Percentiles rank a stretch among this genome's conserved stretches.
Evolutionary conservation across 2,329 filamentous ascomycete genomes (phyloP).

Genomic region (Verticillium nubilum): DNA sequence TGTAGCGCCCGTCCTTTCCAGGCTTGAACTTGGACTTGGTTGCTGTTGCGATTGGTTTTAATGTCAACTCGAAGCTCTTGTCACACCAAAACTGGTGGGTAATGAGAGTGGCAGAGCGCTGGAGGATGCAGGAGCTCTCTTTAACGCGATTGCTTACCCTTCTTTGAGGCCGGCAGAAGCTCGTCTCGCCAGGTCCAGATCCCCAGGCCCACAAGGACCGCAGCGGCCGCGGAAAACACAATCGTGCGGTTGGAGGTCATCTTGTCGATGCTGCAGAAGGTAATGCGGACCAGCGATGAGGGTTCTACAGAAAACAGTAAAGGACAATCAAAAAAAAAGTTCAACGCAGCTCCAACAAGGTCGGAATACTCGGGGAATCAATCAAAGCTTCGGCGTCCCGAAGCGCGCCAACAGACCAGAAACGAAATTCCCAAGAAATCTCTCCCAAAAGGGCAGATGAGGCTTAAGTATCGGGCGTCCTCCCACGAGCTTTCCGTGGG

Average conservation of each 20-base stretch:
- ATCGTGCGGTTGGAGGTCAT: not conserved
- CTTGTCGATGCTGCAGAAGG: not conserved
- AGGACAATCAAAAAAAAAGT: not conserved
- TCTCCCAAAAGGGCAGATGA: not conserved
- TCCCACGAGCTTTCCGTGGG: not conserved
- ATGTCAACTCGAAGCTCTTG: not conserved
- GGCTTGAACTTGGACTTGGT: slow-evolving; percentile 11
- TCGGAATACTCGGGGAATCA: not conserved
- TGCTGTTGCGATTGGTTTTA: not conserved
- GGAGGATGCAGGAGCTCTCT: not conserved
- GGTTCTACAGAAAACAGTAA: not conserved
- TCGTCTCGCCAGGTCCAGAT: not conserved
- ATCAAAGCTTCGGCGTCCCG: not conserved
- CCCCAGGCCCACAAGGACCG: not conserved
- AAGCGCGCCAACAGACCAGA: not conserved
- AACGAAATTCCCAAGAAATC: not conserved
- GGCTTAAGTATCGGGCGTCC: not conserved
- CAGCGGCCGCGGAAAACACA: not conserved
- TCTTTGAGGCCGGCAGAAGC: not conserved
- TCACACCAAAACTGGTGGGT: not conserved
- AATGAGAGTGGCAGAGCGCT: too few relatives aligned
- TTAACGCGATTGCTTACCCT: not conserved
- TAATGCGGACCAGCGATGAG: too few relatives aligned
- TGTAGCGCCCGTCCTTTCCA: slow-evolving; percentile 26
- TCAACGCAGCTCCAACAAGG: too few relatives aligned